phyloP scores from a whole-genome alignment of 1,284 basidiomycete genomes.

The Austroboletus rostrupii region DNA sequence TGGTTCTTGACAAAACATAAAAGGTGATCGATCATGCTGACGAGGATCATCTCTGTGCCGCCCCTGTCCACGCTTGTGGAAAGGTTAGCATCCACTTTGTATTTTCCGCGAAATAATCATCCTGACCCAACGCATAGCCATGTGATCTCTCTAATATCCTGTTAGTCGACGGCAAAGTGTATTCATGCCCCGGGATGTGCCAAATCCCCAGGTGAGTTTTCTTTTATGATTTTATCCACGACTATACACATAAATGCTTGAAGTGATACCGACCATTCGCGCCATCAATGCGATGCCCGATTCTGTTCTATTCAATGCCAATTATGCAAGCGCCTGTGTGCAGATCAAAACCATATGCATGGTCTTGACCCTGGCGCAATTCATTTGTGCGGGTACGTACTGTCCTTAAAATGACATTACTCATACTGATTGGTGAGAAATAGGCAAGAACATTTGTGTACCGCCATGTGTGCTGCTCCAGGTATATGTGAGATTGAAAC shows the following conservation, averaged over 20 bases:
- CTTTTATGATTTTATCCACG: too few species aligned
- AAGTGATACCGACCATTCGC: conserved; percentile 41
- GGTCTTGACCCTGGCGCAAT: conserved; percentile 36
- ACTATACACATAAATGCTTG: not conserved
- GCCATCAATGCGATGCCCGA: conserved; percentile 49
- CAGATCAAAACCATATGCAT: conserved; percentile 49
- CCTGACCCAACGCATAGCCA: conserved; percentile 32
- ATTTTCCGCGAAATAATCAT: not conserved
- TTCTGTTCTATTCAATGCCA: conserved; percentile 52
- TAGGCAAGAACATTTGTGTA: conserved; percentile 51
- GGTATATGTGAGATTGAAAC: conserved; percentile 59
- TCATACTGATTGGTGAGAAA: conserved; percentile 1
- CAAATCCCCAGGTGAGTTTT: conserved; percentile 37
- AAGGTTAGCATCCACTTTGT: conserved; percentile 33
- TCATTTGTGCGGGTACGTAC: conserved; percentile 59
- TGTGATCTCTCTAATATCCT: conserved; percentile 40
- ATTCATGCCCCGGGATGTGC: conserved; percentile 44
- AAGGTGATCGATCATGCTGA: conserved; percentile 44
- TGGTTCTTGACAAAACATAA: not conserved
- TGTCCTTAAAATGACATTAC: not conserved
- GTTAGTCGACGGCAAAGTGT: conserved; percentile 30
- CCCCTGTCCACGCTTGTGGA: conserved; percentile 52
- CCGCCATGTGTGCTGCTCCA: conserved; percentile 35
- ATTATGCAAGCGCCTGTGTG: conserved; percentile 52
- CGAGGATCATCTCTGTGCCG: conserved; percentile 50